A percentile compares a stretch with the other conserved stretches of the same genome.
phyloP scores from a whole-genome alignment of 1,139 yeast species.

The Blastobotrys serpentis region DNA sequence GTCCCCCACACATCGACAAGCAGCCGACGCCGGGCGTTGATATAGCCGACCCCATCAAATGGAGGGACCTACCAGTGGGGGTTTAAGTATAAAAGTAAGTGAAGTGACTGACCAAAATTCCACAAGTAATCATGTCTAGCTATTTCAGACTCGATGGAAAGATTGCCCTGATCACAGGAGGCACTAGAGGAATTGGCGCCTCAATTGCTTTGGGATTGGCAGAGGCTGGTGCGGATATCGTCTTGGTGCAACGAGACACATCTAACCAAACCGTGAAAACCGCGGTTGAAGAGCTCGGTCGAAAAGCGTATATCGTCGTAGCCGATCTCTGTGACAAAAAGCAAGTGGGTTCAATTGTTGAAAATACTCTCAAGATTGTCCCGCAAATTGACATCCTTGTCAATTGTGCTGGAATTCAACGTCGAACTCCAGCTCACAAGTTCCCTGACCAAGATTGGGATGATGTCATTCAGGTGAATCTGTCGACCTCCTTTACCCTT shows the following conservation, averaged over 20 bases:
- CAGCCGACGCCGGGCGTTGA: background rate
- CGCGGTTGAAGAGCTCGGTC: constrained; percentile 31
- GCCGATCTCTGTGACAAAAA: constrained; percentile 35
- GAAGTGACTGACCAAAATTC: background rate
- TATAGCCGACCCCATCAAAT: constrained; percentile 1
- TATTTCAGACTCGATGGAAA: constrained; percentile 30
- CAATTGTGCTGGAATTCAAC: constrained; percentile 56
- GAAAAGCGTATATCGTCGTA: constrained; percentile 30
- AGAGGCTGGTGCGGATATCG: constrained; percentile 45
- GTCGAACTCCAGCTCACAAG: constrained; percentile 40
- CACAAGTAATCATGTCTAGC: constrained; percentile 1
- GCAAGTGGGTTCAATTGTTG: constrained; percentile 35
- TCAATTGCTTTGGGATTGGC: constrained; percentile 45
- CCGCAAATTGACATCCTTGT: constrained; percentile 49
- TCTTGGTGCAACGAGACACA: constrained; percentile 36
- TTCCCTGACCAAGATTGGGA: constrained; percentile 46
- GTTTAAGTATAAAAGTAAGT: background rate
- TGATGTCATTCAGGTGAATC: constrained; percentile 50
- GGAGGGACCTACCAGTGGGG: too few species aligned
- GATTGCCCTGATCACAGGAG: constrained; percentile 46
- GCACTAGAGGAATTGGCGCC: constrained; percentile 46
- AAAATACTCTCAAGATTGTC: constrained; percentile 37
- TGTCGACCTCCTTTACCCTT: constrained; percentile 48
- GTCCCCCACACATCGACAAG: background rate
- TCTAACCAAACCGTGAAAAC: constrained; percentile 23